Evolutionary conservation across 2,329 filamentous ascomycete genomes (phyloP), one percentile per base, ranked within the genome.

Genomic region (Lithohypha guttulata): DNA sequence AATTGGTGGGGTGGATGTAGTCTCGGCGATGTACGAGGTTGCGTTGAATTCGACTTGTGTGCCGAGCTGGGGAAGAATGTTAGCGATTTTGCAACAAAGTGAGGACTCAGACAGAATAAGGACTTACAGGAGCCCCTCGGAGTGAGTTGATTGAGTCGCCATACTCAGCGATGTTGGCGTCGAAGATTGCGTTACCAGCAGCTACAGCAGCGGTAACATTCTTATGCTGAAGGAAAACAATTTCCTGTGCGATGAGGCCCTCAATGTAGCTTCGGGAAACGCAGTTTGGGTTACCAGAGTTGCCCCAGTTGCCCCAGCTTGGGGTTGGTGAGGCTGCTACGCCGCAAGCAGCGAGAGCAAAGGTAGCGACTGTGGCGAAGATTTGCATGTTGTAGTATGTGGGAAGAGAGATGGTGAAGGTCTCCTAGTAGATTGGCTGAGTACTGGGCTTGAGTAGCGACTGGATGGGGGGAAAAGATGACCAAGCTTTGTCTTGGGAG

Each of bases 231-330:
- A 45, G 40, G 43, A 39, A 44, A 28, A 42, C 27, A 6, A 32
- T 42, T 7, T 33, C 26, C 19, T 17, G 32, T 11, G 22, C 28
- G 15, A 35, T 25, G 23, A 38, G 34, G 26, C 8, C 14, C 18
- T 42, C 15, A 8, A 38, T 28, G 18, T 44, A 29, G 10, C 14
- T 31, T 17, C 39, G 29, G 8, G 32, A 26, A 10, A 39, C 22
- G 33, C 39, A 44, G 13, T 15, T 19, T 65, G 17, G 17, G n/a
- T 18, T 18, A 18, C 15, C n/a, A 13, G n/a, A n/a, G n/a, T 20
- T n/a, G 15, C 31, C 5, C 20, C 17, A 2, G 15, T 15, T 22
- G 6, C 8, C 19, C 8, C 20, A n/a, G 14, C 8, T 14, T 26
- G 35, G 27, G 18, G 17, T 13, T 29, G 34, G 21, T 14, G 25